Evolutionary conservation across 2,329 filamentous ascomycete genomes (phyloP), one percentile per base, ranked within the genome.

Genomic region (Claviceps purpurea): DNA sequence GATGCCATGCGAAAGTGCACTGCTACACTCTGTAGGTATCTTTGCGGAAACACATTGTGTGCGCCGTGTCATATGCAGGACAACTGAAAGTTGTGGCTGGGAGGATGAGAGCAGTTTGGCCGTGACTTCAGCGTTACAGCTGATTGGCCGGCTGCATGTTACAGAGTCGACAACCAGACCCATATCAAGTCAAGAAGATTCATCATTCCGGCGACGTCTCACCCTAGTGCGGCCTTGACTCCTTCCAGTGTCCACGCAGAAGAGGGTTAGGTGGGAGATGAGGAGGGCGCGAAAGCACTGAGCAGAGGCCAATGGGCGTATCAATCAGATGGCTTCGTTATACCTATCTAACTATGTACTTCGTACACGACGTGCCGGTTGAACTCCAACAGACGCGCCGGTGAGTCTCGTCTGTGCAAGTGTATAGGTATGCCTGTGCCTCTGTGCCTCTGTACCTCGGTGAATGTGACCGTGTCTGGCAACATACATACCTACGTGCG

Each of bases 161-260:
- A 51, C 50, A 47, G 44, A 51, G 40, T 46, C 44, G 43, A 40
- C 49, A 39, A 50, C 49, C 42, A 30, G 37, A 37, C n/a, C 49
- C 20, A 48, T 18, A n/a, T n/a, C 46, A 38, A 40, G 47, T 42
- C 39, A 37, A 50, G 39, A 50, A n/a, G 26, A 30, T 30, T 30
- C 26, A 30, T 30, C 26, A 34, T 37, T 44, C 30, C 49, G 13
- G n/a, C 30, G 30, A 22, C 41, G 41, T 26, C 49, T 50, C 49
- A 44, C 49, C 30, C 41, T 37, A 18, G 18, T 44, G 18, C 42
- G 43, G 41, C 49, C 20, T 45, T 39, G 49, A 50, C 49, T 50
- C 49, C 34, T 39, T 40, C 42, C n/a, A n/a, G n/a, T n/a, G n/a
- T n/a, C n/a, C 49, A 44, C 26, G 41, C 18, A 38, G 30, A 18